Conservation (phyloP, 176 grass and related monocot genomes). For the Canna indica region DNA sequence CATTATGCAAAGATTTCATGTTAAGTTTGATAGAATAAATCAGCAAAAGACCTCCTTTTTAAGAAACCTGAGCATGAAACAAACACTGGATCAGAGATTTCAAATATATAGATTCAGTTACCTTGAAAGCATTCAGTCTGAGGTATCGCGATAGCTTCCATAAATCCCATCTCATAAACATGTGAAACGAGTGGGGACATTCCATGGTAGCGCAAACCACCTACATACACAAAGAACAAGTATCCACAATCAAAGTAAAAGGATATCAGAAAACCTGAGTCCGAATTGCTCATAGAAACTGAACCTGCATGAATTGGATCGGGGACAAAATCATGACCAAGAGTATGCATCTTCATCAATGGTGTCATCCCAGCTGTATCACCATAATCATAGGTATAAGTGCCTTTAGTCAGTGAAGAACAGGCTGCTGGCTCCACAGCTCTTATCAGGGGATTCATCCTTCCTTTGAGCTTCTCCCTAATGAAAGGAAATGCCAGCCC, state of each 20-base stretch:
- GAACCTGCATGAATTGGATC: slow-evolving; percentile 84
- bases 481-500: slow-evolving; percentile 78
- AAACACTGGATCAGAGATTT: background rate
- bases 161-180: slow-evolving; percentile 74
- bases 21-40: too few species aligned
- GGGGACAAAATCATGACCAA: slow-evolving; percentile 77
- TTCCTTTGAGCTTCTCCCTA: slow-evolving; percentile 66
- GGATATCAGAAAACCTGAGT: background rate
- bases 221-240: slow-evolving; percentile 16
- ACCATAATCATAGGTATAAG: slow-evolving; percentile 75
- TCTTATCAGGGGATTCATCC: slow-evolving; percentile 53
- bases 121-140: slow-evolving; percentile 92
- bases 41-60: too few species aligned
- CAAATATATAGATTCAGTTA: slow-evolving; percentile 4
- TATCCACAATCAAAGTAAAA: background rate
- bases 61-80: background rate
- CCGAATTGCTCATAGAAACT: background rate
- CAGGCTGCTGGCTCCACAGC: slow-evolving; percentile 84
- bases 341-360: slow-evolving; percentile 98
- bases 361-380: slow-evolving; percentile 79
- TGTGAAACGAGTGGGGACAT: slow-evolving; percentile 93
- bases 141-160: slow-evolving; percentile 66
- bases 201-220: slow-evolving; percentile 90
- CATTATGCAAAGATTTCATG: too few species aligned
- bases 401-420: slow-evolving; percentile 77